Evolutionary conservation across 345 rosid species (phyloP), one percentile per base, ranked within the genome.

Genomic region (Eucalyptus regnans): DNA sequence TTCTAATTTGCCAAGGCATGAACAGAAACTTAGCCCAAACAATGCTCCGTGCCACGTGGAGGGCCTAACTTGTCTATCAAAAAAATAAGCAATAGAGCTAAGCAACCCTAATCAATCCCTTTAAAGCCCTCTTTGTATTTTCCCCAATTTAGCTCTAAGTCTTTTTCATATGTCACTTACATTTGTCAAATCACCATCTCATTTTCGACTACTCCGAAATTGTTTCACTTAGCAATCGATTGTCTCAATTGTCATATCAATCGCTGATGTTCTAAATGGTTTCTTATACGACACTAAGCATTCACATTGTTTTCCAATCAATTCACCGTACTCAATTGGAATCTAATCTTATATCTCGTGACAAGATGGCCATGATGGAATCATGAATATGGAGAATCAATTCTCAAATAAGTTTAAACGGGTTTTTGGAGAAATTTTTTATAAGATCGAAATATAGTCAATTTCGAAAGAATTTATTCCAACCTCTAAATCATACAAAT

Each of bases 11-110:
- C 52, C 46, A 37, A 87, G 50, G 44, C 85, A 66, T 12, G 48
- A 87, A 87, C 37, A 46, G 16, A 80, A 66, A 49, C 85, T 54
- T 9, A n/a, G 27, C 48, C 84, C 48, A 76, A 76, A 41, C 81
- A n/a, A 17, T 46, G 52, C 37, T 37, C 88, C 25, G 2, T 37
- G 71, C 50, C 50, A 50, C 16, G 54, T 64, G 85, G 87, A 86
- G 25, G 29, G 58, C 91, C 94, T 90, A 90, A 88, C 92, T 89
- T 92, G 93, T 88, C 87, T 51, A 44, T 49, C 27, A 60, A 41
- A 41, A 89, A 87, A 90, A 86, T 12, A 41, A 86, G n/a, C 31
- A 33, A 50, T 71, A 66, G 79, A 33, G 86, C 88, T 66, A 76
- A 88, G 88, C 88, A 88, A 89, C 48, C 52, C 43, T 33, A 60